Evolutionary conservation across 768 basidiomycete genomes (phyloP).

Genomic region (Kwoniella heveanensis): DNA sequence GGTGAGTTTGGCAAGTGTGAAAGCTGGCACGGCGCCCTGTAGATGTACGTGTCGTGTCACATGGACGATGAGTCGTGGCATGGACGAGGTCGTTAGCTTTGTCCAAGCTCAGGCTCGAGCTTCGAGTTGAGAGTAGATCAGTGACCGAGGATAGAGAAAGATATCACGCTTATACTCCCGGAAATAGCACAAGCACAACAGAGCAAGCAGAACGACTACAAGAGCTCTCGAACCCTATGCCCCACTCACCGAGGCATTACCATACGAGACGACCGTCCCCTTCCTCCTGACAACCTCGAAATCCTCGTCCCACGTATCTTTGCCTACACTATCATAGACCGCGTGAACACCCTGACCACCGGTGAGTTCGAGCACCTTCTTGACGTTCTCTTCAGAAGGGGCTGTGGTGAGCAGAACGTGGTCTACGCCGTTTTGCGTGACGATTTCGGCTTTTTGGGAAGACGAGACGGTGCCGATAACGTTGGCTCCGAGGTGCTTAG

Average conservation of each 20-base stretch:
- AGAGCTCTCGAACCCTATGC: too few species aligned
- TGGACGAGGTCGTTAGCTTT: too few species aligned
- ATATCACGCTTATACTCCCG: too few species aligned
- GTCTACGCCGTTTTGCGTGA: slow-evolving; percentile 75
- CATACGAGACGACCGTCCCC: slow-evolving; percentile 84
- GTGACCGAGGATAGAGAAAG: too few species aligned
- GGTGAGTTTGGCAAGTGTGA: slow-evolving; percentile 70
- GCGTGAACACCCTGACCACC: slow-evolving; percentile 64
- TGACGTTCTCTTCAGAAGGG: slow-evolving; percentile 66
- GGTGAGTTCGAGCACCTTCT: slow-evolving; percentile 53
- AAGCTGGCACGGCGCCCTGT: slow-evolving; percentile 65
- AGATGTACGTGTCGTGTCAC: too few species aligned
- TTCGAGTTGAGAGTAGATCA: too few species aligned
- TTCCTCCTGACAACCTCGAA: slow-evolving; percentile 81
- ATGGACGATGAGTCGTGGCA: too few species aligned
- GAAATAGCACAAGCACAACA: too few species aligned
- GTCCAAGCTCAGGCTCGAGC: too few species aligned
- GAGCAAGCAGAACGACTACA: too few species aligned
- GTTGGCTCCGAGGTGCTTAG: slow-evolving; percentile 73
- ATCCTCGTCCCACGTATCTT: slow-evolving; percentile 85
- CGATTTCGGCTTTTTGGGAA: slow-evolving; percentile 76
- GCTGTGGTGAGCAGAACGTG: slow-evolving; percentile 75
- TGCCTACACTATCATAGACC: slow-evolving; percentile 94
- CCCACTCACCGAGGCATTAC: slow-evolving; percentile 71
- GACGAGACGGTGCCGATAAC: slow-evolving; percentile 94